Percentiles rank a stretch among this genome's conserved stretches.
phyloP scores from a whole-genome alignment of 2,329 filamentous ascomycete genomes.

The Polytolypa hystricis region DNA sequence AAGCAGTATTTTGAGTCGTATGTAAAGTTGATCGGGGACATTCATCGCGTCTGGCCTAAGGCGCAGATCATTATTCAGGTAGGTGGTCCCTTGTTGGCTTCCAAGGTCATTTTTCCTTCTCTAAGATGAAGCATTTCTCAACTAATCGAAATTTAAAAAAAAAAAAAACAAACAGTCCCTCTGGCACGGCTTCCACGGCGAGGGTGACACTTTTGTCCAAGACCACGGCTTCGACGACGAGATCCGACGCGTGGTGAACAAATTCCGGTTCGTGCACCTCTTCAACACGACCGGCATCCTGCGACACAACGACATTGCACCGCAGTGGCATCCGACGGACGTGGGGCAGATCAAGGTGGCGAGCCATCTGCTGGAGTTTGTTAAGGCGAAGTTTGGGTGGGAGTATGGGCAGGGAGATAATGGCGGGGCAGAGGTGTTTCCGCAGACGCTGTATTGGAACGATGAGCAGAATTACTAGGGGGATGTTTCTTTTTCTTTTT shows the following conservation, averaged over 20 bases:
- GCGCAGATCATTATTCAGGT: conserved; percentile 35
- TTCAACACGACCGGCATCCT: conserved; percentile 52
- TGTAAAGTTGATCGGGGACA: conserved; percentile 29
- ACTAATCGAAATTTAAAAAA: no score
- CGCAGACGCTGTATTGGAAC: conserved; percentile 45
- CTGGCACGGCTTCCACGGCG: not conserved
- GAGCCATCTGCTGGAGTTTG: conserved; percentile 48
- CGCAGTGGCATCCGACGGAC: conserved; percentile 50
- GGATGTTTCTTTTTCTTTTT: no score
- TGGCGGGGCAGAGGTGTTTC: conserved; percentile 43
- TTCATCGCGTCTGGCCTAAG: conserved; percentile 31
- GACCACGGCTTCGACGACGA: conserved; percentile 38
- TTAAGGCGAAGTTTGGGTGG: conserved; percentile 47
- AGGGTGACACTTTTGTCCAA: not conserved
- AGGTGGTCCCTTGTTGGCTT: conserved; percentile 49
- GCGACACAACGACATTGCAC: conserved; percentile 51
- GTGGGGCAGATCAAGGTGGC: conserved; percentile 51
- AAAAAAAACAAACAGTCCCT: no score
- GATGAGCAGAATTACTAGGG: conserved; percentile 37
- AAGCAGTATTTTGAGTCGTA: conserved; percentile 31
- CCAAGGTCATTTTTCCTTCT: conserved; percentile 13
- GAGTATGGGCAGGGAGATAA: conserved; percentile 43
- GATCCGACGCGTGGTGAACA: conserved; percentile 40
- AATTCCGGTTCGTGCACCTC: conserved; percentile 49
- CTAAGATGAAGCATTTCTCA: no score